These are phyloP conservation scores for Candida piceae DNA, from an alignment of 805 yeast genomes.

Conservation along the genomic window DNA sequence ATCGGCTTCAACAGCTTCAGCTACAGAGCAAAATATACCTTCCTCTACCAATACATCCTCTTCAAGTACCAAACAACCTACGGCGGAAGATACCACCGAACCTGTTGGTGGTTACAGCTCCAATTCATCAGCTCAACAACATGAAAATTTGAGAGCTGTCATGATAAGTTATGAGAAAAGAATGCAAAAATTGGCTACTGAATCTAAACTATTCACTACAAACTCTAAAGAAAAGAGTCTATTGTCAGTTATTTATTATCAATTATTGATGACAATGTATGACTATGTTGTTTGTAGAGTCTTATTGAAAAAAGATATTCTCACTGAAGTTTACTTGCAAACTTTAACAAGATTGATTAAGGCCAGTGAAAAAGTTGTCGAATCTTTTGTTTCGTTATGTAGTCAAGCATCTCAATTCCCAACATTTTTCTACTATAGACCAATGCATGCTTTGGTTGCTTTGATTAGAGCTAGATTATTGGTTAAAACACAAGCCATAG, in stretches of 20 bases:
- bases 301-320: conserved; percentile 25
- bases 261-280: conserved; percentile 45
- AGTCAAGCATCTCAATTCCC: conserved; percentile 39
- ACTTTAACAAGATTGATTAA: conserved; percentile 38
- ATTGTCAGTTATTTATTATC: conserved; percentile 43
- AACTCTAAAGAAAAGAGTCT: conserved; percentile 34
- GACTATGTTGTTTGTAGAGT: conserved; percentile 46
- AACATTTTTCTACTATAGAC: conserved; percentile 48
- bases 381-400: conserved; percentile 38
- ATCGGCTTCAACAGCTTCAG: too few relatives aligned
- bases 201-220: conserved; percentile 33
- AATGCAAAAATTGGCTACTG: conserved; percentile 36
- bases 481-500: conserved; percentile 37
- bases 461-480: conserved; percentile 42
- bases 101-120: too few relatives aligned
- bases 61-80: too few relatives aligned
- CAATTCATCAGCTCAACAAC: conserved; percentile 11
- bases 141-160: conserved; percentile 24
- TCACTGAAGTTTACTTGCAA: conserved; percentile 32
- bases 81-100: too few relatives aligned
- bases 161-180: conserved; percentile 37
- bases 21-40: too few relatives aligned
- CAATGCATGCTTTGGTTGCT: conserved; percentile 47
- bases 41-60: too few relatives aligned
- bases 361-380: conserved; percentile 42